Conservation (phyloP, 306 rosid genomes). For the Datisca glomerata region DNA sequence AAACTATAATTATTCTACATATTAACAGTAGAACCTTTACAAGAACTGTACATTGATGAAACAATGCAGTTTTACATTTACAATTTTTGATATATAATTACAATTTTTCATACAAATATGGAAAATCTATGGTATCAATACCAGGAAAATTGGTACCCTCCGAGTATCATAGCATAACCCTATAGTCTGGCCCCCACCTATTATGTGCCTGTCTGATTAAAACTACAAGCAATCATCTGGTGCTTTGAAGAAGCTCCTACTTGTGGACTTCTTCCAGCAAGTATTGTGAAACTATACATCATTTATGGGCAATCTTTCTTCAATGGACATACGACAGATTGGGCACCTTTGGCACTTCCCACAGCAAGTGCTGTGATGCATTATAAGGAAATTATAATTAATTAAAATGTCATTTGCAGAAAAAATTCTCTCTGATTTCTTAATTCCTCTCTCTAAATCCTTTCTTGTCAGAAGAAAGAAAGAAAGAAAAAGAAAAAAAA, state of each 20-base stretch:
- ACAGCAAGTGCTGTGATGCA: slow-evolving; percentile 58
- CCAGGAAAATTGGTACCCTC: no score
- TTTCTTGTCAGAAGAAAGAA: not conserved
- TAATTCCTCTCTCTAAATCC: not conserved
- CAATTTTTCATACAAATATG: no score
- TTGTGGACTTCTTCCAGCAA: not conserved
- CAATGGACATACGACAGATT: slow-evolving; percentile 56
- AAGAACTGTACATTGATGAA: not conserved
- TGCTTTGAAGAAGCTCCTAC: no score
- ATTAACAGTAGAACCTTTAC: no score
- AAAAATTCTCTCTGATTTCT: not conserved
- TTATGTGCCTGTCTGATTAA: no score
- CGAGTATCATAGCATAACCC: no score
- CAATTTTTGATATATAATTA: no score
- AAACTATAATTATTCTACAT: no score
- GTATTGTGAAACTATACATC: slow-evolving; percentile 33
- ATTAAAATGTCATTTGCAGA: not conserved
- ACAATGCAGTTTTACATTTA: no score
- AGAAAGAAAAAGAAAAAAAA: not conserved
- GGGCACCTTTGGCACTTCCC: slow-evolving; percentile 78
- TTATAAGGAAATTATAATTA: not conserved
- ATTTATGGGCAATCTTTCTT: slow-evolving; percentile 49
- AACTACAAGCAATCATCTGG: no score
- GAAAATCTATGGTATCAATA: no score
- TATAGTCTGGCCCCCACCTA: no score